A percentile compares a stretch with the other conserved stretches of the same genome.
phyloP scores from a whole-genome alignment of 2,329 filamentous ascomycete species.

The Keithomyces neogunnii region DNA sequence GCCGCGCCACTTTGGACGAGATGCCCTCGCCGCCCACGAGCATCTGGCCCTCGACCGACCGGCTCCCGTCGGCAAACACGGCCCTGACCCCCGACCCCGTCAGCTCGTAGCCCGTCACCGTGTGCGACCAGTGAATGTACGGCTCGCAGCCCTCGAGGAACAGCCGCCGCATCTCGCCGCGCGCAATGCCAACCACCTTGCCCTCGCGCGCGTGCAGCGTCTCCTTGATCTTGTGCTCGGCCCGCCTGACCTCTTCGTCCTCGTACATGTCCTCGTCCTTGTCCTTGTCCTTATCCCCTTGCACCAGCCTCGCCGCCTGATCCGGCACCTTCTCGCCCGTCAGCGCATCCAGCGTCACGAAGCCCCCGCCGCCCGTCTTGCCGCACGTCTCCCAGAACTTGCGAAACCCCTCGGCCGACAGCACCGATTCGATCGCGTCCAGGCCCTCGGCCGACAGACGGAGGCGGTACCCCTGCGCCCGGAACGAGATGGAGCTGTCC shows the following conservation, averaged over 20 bases:
- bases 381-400: conserved; percentile 52
- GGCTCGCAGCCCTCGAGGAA: conserved; percentile 50
- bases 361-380: conserved; percentile 49
- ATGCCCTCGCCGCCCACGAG: conserved; percentile 56
- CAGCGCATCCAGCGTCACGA: conserved; percentile 40
- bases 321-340: conserved; percentile 34
- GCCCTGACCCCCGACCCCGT: conserved; percentile 45
- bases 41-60: conserved; percentile 49
- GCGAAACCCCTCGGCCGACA: conserved; percentile 36
- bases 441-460: conserved; percentile 48
- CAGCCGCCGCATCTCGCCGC: conserved; percentile 53
- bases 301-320: no score
- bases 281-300: no score
- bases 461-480: conserved; percentile 54
- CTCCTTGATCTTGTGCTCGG: conserved; percentile 12
- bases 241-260: conserved; percentile 11
- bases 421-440: conserved; percentile 51
- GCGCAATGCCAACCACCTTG: conserved; percentile 52
- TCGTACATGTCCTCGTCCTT: conserved; percentile 9
- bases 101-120: conserved; percentile 50
- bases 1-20: conserved; percentile 49
- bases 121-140: conserved; percentile 44
- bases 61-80: conserved; percentile 51
- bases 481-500: conserved; percentile 39
- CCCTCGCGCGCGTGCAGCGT: conserved; percentile 42